Percentiles rank a stretch among this genome's conserved stretches.
These are phyloP conservation scores for Neospermospora avenae DNA, from an alignment of 2,329 filamentous ascomycete genomes.

Conservation along the genomic window DNA sequence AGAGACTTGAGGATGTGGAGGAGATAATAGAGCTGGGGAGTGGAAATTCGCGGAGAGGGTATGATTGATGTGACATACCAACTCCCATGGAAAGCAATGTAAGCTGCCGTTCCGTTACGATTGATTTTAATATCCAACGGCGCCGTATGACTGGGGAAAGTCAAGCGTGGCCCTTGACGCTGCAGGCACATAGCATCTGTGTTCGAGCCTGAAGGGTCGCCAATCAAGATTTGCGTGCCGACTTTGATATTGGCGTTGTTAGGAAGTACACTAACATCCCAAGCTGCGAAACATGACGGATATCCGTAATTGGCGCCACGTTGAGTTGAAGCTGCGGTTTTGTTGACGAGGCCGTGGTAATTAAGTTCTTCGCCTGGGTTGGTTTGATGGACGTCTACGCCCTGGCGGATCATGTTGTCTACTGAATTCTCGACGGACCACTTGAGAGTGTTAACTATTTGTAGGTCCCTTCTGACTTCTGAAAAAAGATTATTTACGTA, in stretches of 20 bases:
- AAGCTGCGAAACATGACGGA: conserved; percentile 13
- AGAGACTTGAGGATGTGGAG: neutral
- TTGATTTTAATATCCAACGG: conserved; percentile 20
- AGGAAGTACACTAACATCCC: conserved; percentile 8
- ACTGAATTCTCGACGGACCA: conserved; percentile 18
- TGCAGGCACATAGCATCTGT: conserved; percentile 10
- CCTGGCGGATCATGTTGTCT: conserved; percentile 9
- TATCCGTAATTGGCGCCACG: conserved; percentile 20
- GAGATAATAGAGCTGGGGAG: neutral
- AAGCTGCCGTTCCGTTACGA: conserved; percentile 11
- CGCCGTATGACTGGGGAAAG: conserved; percentile 17
- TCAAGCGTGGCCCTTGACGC: conserved; percentile 10
- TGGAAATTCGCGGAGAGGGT: neutral
- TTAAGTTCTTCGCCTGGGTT: conserved; percentile 22
- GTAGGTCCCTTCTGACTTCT: too few relatives aligned
- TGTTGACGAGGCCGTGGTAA: conserved; percentile 16
- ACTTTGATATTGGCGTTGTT: conserved; percentile 5
- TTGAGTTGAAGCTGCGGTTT: neutral
- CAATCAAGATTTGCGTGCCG: conserved; percentile 8
- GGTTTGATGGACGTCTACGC: conserved; percentile 15
- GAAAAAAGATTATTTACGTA: too few relatives aligned
- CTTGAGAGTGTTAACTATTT: too few relatives aligned
- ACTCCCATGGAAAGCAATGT: conserved; percentile 19
- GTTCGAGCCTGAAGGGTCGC: neutral
- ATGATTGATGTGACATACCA: conserved; percentile 14